Percentiles rank a stretch among this genome's conserved stretches.
These are phyloP conservation scores for Mycena polygramma DNA, from an alignment of 768 basidiomycete species.

Conservation along the genomic window DNA sequence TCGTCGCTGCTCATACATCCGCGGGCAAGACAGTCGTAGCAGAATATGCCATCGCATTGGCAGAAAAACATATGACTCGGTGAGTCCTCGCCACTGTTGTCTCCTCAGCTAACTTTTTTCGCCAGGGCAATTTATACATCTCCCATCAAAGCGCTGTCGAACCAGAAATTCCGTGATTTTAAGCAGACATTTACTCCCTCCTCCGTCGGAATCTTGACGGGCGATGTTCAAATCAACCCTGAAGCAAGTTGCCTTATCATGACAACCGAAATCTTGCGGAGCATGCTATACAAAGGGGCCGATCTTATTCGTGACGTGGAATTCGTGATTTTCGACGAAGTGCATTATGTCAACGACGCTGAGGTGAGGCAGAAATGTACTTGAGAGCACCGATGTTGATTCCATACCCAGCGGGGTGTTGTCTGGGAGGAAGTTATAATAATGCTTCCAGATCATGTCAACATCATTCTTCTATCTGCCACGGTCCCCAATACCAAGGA, in stretches of 20 bases:
- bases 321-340: constrained; percentile 99
- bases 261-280: constrained; percentile 97
- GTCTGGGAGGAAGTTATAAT: constrained; percentile 99
- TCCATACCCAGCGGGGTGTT: constrained; percentile 82
- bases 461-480: constrained; percentile 96
- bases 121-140: constrained; percentile 97
- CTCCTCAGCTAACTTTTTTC: constrained; percentile 26
- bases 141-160: constrained; percentile 98
- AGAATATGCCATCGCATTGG: constrained; percentile 97
- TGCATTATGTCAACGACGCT: constrained; percentile 99
- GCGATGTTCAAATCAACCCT: constrained; percentile 99
- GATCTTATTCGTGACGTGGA: constrained; percentile 99
- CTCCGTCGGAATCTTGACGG: constrained; percentile 96
- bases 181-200: constrained; percentile 94
- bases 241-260: constrained; percentile 98
- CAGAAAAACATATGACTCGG: constrained; percentile 99
- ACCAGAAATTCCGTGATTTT: constrained; percentile 99
- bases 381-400: constrained; percentile 19
- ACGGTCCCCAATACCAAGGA: constrained; percentile 99
- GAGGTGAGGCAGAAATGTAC: constrained; percentile 69
- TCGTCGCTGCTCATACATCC: constrained; percentile 99
- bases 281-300: constrained; percentile 99
- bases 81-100: constrained; percentile 45
- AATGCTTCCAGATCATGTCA: constrained; percentile 99
- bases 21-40: constrained; percentile 99